Base-by-base conservation (phyloP, 306 rosid genomes). In the Pachyrhizus erosus region DNA sequence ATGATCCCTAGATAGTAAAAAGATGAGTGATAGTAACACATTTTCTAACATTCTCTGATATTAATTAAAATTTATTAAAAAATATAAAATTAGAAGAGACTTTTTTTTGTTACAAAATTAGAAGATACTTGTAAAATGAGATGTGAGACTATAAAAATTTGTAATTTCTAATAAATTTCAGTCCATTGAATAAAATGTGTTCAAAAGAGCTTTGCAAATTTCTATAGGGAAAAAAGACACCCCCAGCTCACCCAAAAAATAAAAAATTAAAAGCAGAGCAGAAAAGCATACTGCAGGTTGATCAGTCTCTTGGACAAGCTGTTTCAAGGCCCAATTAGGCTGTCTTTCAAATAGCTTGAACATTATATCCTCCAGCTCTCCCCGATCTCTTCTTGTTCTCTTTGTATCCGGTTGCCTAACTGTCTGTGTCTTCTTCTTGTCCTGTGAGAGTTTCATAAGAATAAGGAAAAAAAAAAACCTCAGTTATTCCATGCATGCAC, bases 301-400 rank as follows among this genome's bases (percentile, higher is more conserved):
- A 88, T 93, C 98, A 10, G 99, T 96, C 83, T 93, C 99, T 83
- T 93, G 98, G 52, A 96, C 97, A 81, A 96, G 98, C 90, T 96
- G 99, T 90, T 93, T 96, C 84, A 96, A 87, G 62, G 99, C 97
- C 99, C 98, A 96, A 65, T 96, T 96, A 69, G 99, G 97, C 87
- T 93, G 99, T 84, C 90, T 96, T 89, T 93, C 99, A 82, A 96
- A 96, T 76, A 96, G 87, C 84, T 96, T 96, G 92, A 96, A 96
- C 98, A 96, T 92, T 70, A 93, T 96, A 84, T 92, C 98, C 89
- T 96, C 97, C 80, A 96, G 88, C 83, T 96, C 98, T 76, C 97
- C 98, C n/a, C 99, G 90, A 68, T 93, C 98, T 82, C 97, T 92
- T 89, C 99, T 90, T 45, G 99, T 96, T 82, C 99, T 93, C 88